Evolutionary conservation across 2,329 filamentous ascomycete genomes (phyloP).

Genomic region (Dactylellina leptospora): DNA sequence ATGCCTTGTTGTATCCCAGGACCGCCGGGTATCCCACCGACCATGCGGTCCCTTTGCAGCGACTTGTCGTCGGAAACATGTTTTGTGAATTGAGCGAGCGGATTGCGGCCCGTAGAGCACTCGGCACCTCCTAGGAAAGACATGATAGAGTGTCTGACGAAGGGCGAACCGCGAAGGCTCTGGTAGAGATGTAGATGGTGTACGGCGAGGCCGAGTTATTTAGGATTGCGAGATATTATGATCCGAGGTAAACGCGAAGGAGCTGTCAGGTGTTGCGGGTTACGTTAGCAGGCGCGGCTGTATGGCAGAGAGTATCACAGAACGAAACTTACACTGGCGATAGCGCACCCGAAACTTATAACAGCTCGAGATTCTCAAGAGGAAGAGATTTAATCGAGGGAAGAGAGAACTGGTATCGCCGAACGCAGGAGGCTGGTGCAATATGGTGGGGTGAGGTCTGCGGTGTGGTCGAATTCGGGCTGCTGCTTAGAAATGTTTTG

Average conservation of each 20-base stretch:
- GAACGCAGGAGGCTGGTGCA: neutral
- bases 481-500: slow-evolving; percentile 21
- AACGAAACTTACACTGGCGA: no score
- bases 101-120: slow-evolving; percentile 95
- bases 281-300: slow-evolving; percentile 11
- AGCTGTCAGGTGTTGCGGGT: slow-evolving; percentile 39
- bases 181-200: neutral
- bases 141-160: slow-evolving; percentile 67
- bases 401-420: neutral
- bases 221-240: neutral
- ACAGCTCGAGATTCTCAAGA: neutral
- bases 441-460: neutral
- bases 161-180: neutral
- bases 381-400: neutral
- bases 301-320: no score
- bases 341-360: no score
- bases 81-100: slow-evolving; percentile 96
- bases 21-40: slow-evolving; percentile 75
- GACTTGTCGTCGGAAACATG: slow-evolving; percentile 96
- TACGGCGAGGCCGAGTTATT: neutral
- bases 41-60: slow-evolving; percentile 86
- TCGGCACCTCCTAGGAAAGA: slow-evolving; percentile 95
- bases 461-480: no score
- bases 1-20: slow-evolving; percentile 59
- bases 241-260: slow-evolving; percentile 31